Base-by-base conservation (phyloP, 331 rosid species). In the Ulmus americana region DNA sequence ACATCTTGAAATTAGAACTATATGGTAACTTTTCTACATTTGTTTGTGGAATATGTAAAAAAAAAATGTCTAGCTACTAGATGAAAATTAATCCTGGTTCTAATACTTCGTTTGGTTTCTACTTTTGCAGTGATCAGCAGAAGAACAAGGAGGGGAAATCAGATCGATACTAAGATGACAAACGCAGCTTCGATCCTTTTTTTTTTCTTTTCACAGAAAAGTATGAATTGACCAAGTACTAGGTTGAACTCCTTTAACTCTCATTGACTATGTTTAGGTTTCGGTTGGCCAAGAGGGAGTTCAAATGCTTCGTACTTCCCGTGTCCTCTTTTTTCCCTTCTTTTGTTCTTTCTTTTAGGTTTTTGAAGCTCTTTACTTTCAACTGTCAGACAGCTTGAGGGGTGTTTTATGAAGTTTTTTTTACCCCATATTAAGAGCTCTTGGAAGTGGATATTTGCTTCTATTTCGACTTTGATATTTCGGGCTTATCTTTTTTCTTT, bases 251-350 rank as follows among this genome's bases (percentile, higher is more conserved):
- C 67, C 77, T 48, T 63, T 15, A 9, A 12, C 9, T 44, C 10
- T 72, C 57, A 61, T 47, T 70, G 52, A 64, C 69, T 15, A 58
- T 78, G 69, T 59, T 39, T 74, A 76, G 83, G 70, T 5, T 55
- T 16, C 73, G 57, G 59, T 68, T 76, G 15, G 11, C 63, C 70
- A 57, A 74, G 77, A 73, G 75, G 82, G 69, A 28, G 59, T 68
- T 54, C 65, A 61, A 28, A 43, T n/a, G 54, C 74, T 43, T 60
- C 41, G 14, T 55, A 48, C 49, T 47, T 68, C 65, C 55, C 74
- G 69, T 69, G 39, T 11, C 70, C 8, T 12, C 50, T 63, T 71
- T 39, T 74, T 71, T 51, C 49, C 65, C 35, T 52, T 12, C 42
- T n/a, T 53, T 20, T 13, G 35, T 6, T 39, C 63, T 63, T 14